Evolutionary conservation across 106 monocot genomes (phyloP), one percentile per base, ranked within the genome.

Genomic region (Gastrodia elata): DNA sequence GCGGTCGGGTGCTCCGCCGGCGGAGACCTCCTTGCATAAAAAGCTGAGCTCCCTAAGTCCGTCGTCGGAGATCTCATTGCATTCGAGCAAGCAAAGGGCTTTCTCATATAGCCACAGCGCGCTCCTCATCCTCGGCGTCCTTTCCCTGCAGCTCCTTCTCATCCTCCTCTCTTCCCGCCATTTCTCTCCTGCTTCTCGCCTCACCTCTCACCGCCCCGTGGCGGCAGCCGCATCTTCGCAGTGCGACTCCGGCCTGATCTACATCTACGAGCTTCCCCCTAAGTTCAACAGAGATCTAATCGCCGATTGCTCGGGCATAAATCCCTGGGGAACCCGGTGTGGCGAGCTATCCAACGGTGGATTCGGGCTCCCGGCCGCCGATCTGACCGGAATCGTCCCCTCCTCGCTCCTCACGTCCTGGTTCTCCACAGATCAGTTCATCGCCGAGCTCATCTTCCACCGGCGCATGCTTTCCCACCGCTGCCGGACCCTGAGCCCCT

Each of bases 381-480:
- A 91, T n/a, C 82, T 91, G 33, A 71, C 77, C 8, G 76, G 83
- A 4, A 30, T 88, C 43, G 78, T 91, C 28, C 94, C 95, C 2
- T 2, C 34, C 5, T 20, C 33, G 38, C 80, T 90, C 34, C 84
- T 86, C 49, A 52, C 70, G 11, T 71, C 82, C 20, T 97, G 92
- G 90, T 88, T 72, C 76, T 71, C 86, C 65, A 97, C 96, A 46
- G 93, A 97, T 80, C 93, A 97, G 77, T 97, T 97, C 81, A 77
- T 83, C 36, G 80, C 77, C 8, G 96, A 97, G 76, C 6, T 85
- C 33, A 92, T 97, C 35, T 88, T 70, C 87, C 96, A 97, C 74
- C 80, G 74, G 33, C 90, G 96, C 64, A 73, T 90, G 37, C 81
- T 97, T 55, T 18, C 70, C 37, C 82, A 90, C 80, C 82, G 42